Evolutionary conservation across 2,329 filamentous ascomycete species (phyloP).

Genomic region (Aspergillus neoniger): DNA sequence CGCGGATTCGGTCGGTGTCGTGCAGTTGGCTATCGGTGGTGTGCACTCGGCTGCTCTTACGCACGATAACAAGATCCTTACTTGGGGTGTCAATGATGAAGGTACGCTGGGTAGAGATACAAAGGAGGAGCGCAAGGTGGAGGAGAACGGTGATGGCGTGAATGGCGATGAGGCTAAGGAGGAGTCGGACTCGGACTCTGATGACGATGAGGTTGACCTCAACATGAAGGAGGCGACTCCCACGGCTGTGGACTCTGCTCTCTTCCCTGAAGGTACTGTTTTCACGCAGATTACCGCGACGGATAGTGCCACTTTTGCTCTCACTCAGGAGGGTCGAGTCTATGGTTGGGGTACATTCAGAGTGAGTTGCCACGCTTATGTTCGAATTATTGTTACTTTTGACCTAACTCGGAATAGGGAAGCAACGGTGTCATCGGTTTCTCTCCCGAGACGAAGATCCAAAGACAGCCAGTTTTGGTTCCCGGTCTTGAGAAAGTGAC

Average conservation of each 20-base stretch:
- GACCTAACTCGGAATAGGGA: slow-evolving; percentile 29
- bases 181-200: slow-evolving; percentile 40
- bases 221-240: slow-evolving; percentile 75
- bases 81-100: slow-evolving; percentile 88
- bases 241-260: slow-evolving; percentile 52
- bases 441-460: slow-evolving; percentile 45
- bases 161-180: slow-evolving; percentile 25
- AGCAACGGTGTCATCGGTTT: slow-evolving; percentile 63
- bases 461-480: slow-evolving; percentile 46
- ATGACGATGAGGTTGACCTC: slow-evolving; percentile 60
- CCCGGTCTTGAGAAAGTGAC: slow-evolving; percentile 65
- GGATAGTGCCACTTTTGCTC: slow-evolving; percentile 73
- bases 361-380: slow-evolving; percentile 44
- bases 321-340: slow-evolving; percentile 73
- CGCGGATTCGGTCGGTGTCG: slow-evolving; percentile 53
- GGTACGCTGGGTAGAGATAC: slow-evolving; percentile 76
- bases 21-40: slow-evolving; percentile 63
- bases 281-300: slow-evolving; percentile 70
- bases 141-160: slow-evolving; percentile 50
- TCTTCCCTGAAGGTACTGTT: slow-evolving; percentile 62
- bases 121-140: slow-evolving; percentile 53
- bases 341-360: slow-evolving; percentile 86
- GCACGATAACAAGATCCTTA: slow-evolving; percentile 74
- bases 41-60: slow-evolving; percentile 79
- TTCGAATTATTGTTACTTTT: neutral